Percentiles rank a stretch among this genome's conserved stretches.
These are phyloP conservation scores for Penicillium sp. DNA, from an alignment of 2,329 filamentous ascomycete genomes.

Conservation along the genomic window DNA sequence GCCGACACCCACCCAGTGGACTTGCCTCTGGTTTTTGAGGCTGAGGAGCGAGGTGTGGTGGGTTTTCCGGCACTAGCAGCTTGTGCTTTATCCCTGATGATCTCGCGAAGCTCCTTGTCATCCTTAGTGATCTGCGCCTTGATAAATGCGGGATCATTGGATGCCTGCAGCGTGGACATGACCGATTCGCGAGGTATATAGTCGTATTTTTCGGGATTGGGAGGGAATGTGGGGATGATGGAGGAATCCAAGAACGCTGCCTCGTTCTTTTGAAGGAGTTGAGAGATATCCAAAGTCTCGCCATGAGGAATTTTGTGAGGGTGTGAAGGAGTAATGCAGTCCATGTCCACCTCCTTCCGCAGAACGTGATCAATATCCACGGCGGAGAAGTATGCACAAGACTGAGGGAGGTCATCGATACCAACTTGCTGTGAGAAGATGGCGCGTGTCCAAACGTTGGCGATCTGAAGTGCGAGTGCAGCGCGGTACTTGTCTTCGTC, in stretches of 20 bases:
- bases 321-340: conserved; percentile 91
- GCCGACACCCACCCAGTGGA: conserved; percentile 39
- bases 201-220: conserved; percentile 64
- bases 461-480: conserved; percentile 90
- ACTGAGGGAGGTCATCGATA: conserved; percentile 91
- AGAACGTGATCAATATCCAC: conserved; percentile 94
- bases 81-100: conserved; percentile 68
- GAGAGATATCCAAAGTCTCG: conserved; percentile 81
- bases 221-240: conserved; percentile 64
- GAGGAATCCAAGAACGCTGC: conserved; percentile 71
- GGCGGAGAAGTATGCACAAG: conserved; percentile 93
- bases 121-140: conserved; percentile 81
- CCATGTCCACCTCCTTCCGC: conserved; percentile 98
- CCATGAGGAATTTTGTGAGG: conserved; percentile 77
- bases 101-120: conserved; percentile 74
- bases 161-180: conserved; percentile 72
- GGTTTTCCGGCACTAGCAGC: conserved; percentile 29
- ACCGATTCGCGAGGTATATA: conserved; percentile 78
- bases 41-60: conserved; percentile 26
- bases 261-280: conserved; percentile 76
- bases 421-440: conserved; percentile 98
- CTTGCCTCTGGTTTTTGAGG: conserved; percentile 39
- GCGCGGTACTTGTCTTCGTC: conserved; percentile 84
- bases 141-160: conserved; percentile 67
- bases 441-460: conserved; percentile 94